These are phyloP conservation scores for Apiotrichum porosum DNA, from an alignment of 1,284 basidiomycete species.

Conservation along the genomic window DNA sequence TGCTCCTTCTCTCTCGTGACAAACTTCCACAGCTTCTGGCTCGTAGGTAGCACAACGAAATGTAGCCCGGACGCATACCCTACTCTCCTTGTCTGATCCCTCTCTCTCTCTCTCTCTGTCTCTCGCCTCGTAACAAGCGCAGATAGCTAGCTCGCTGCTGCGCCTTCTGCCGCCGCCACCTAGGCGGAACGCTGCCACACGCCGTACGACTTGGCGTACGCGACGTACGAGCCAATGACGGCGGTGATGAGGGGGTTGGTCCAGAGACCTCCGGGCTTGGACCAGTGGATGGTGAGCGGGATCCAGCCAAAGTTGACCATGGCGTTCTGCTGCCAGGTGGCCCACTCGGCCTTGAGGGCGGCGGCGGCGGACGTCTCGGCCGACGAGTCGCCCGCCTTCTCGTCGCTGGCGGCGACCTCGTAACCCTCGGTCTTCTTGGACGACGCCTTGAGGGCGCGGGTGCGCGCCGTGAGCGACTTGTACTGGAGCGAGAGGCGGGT, in stretches of 20 bases:
- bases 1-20: too few relatives aligned
- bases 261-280: conserved; percentile 40
- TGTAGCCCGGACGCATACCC: too few relatives aligned
- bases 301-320: conserved; percentile 39
- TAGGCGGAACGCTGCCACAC: conserved; percentile 4
- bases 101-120: too few relatives aligned
- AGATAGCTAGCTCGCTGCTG: too few relatives aligned
- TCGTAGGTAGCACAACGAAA: too few relatives aligned
- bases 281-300: conserved; percentile 48
- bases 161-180: neutral
- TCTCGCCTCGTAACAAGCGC: too few relatives aligned
- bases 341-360: conserved; percentile 28
- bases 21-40: too few relatives aligned
- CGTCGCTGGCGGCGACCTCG: conserved; percentile 28
- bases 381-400: conserved; percentile 12
- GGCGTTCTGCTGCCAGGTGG: conserved; percentile 28
- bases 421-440: conserved; percentile 37
- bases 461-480: conserved; percentile 19
- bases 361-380: conserved; percentile 3
- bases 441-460: conserved; percentile 19
- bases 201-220: conserved; percentile 11
- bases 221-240: conserved; percentile 23
- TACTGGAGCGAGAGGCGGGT: conserved; percentile 29
- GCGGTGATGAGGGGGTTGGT: conserved; percentile 33
- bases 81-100: too few relatives aligned